A percentile compares a stretch with the other conserved stretches of the same genome.
Evolutionary conservation across 2,329 filamentous ascomycete species (phyloP).

Genomic region (Colletotrichum liaoningense): DNA sequence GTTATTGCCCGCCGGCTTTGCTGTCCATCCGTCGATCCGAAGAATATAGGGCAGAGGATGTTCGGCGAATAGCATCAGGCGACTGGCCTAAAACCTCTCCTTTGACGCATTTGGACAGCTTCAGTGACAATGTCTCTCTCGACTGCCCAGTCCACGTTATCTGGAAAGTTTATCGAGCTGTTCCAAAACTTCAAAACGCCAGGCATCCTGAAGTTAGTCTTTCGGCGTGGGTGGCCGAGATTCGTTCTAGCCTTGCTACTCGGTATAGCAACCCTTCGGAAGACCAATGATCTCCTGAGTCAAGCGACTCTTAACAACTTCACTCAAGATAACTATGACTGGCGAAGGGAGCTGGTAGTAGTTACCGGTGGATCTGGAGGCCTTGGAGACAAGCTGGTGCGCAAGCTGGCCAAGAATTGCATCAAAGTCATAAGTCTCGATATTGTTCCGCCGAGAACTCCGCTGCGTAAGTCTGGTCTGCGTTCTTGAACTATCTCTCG

Average conservation of each 20-base stretch:
- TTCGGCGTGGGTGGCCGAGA: slow-evolving; percentile 7
- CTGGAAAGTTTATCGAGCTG: background rate
- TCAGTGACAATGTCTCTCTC: background rate
- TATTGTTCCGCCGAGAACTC: slow-evolving; percentile 2
- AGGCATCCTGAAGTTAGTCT: background rate
- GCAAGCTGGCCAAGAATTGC: slow-evolving; percentile 28
- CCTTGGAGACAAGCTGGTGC: slow-evolving; percentile 18
- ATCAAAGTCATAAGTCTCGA: slow-evolving; percentile 30
- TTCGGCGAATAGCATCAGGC: background rate
- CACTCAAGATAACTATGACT: slow-evolving; percentile 25
- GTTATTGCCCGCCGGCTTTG: background rate
- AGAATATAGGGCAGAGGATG: background rate
- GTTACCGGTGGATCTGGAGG: slow-evolving; percentile 29
- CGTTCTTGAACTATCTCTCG: background rate
- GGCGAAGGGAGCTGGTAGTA: slow-evolving; percentile 46
- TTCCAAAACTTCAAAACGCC: background rate
- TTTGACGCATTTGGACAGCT: background rate
- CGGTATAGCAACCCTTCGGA: background rate
- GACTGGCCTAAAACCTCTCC: background rate
- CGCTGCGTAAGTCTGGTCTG: background rate
- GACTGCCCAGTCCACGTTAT: background rate
- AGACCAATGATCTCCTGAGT: background rate
- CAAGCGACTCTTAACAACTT: slow-evolving; percentile 25
- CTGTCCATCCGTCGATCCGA: background rate
- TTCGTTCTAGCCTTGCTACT: slow-evolving; percentile 1